Evolutionary conservation across 768 basidiomycete genomes (phyloP).

Genomic region (Myochromella boudieri): DNA sequence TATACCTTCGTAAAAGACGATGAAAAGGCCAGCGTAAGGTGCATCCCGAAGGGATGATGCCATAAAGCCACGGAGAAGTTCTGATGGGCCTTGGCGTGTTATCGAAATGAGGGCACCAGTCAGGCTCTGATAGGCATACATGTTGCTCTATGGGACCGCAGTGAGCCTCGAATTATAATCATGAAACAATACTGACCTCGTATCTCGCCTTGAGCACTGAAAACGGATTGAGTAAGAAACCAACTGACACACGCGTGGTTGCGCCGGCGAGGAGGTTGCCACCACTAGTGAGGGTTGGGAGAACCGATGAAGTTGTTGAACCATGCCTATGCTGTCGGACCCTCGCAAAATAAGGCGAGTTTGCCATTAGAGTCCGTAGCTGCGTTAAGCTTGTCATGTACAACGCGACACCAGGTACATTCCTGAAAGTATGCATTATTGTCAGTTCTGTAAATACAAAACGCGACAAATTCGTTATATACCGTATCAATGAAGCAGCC

Average conservation of each 20-base stretch:
- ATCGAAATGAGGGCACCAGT: conserved; percentile 58
- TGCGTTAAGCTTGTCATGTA: conserved; percentile 89
- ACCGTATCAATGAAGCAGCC: conserved; percentile 74
- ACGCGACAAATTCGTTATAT: conserved; percentile 11
- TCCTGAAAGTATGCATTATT: conserved; percentile 46
- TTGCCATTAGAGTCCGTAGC: conserved; percentile 75
- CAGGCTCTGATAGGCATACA: conserved; percentile 70
- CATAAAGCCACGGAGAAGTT: conserved; percentile 81
- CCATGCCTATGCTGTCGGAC: conserved; percentile 24
- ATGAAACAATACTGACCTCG: conserved; percentile 54
- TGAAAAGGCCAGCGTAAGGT: conserved; percentile 89
- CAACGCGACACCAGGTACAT: conserved; percentile 89
- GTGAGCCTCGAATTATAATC: too few relatives aligned
- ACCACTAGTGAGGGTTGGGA: conserved; percentile 68
- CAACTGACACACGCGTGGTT: conserved; percentile 74
- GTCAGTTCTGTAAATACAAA: conserved; percentile 2
- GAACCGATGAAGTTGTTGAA: conserved; percentile 43
- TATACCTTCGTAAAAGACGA: conserved; percentile 84
- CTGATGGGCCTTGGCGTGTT: conserved; percentile 70
- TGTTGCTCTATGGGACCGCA: conserved; percentile 58
- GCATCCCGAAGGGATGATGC: conserved; percentile 93
- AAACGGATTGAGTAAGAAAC: conserved; percentile 86
- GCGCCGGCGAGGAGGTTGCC: conserved; percentile 91
- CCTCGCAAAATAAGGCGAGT: conserved; percentile 64
- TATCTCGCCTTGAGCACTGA: conserved; percentile 90